phyloP scores from a whole-genome alignment of 306 rosid genomes.

The Medicago arabica region DNA sequence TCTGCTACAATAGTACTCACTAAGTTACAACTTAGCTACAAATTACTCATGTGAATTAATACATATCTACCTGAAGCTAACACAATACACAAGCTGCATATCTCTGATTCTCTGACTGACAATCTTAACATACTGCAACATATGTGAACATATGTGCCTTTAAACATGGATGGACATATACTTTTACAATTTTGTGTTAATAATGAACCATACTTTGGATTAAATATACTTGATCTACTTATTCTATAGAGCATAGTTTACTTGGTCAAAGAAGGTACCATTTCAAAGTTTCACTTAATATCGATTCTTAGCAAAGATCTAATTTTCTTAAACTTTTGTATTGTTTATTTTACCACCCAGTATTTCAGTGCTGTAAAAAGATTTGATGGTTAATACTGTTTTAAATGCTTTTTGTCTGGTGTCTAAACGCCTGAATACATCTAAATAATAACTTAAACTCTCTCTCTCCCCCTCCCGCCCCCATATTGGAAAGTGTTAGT shows the following conservation, averaged over 20 bases:
- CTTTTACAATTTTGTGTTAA: constrained; percentile 27
- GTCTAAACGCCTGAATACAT: constrained; percentile 3
- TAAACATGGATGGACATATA: background rate
- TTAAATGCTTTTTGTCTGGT: constrained; percentile 19
- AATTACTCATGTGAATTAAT: background rate
- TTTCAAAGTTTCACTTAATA: constrained; percentile 7
- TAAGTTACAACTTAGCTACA: background rate
- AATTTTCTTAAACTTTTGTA: background rate
- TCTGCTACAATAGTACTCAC: background rate
- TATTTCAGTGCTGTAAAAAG: constrained; percentile 8
- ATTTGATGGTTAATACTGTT: background rate
- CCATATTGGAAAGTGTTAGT: constrained; percentile 25
- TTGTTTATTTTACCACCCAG: constrained; percentile 20
- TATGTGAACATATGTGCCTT: constrained; percentile 14
- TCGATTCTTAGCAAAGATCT: constrained; percentile 13
- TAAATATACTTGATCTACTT: constrained; percentile 9
- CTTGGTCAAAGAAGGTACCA: constrained; percentile 13
- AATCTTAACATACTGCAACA: background rate
- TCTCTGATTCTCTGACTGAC: background rate
- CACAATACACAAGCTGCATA: constrained; percentile 8
- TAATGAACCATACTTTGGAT: constrained; percentile 12
- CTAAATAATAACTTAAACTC: background rate
- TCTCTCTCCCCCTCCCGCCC: background rate
- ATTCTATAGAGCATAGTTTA: constrained; percentile 11
- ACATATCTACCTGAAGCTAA: background rate